These are phyloP conservation scores for Narthecium ossifragum DNA, from an alignment of 106 monocot genomes.

Conservation along the genomic window DNA sequence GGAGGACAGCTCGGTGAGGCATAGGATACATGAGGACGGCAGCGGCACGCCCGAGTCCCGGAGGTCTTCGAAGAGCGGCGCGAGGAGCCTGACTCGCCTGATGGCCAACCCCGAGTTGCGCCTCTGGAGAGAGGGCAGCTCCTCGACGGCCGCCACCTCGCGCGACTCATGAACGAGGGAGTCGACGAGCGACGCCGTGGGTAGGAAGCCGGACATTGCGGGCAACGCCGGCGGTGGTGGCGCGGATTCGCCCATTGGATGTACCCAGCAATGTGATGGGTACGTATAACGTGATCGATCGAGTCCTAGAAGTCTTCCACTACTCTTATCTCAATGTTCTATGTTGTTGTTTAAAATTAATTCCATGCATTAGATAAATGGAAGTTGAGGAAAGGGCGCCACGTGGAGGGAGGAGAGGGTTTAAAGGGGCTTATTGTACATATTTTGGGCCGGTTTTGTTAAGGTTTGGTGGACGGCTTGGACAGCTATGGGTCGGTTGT, in stretches of 20 bases:
- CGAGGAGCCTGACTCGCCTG: conserved; percentile 18
- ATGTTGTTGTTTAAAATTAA: not conserved
- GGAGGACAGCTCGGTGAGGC: conserved; percentile 39
- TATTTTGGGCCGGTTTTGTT: no score
- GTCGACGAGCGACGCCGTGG: conserved; percentile 29
- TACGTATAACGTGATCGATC: no score
- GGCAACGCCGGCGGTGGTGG: not conserved
- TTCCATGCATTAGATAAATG: not conserved
- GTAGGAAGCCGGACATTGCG: conserved; percentile 27
- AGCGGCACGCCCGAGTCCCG: conserved; percentile 11
- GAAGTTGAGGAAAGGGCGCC: not conserved
- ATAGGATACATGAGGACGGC: conserved; percentile 27
- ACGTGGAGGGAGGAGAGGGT: conserved; percentile 11
- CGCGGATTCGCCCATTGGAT: no score
- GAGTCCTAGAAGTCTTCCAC: not conserved
- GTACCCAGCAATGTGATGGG: no score
- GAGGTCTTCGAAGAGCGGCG: conserved; percentile 34
- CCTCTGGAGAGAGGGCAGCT: conserved; percentile 21
- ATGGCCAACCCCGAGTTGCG: conserved; percentile 24
- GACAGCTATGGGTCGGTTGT: no score
- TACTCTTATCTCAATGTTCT: not conserved
- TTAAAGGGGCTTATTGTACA: no score
- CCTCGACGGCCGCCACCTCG: conserved; percentile 16
- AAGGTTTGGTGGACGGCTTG: no score
- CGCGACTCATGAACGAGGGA: conserved; percentile 22